Evolutionary conservation across 2,329 filamentous ascomycete genomes (phyloP), one percentile per base, ranked within the genome.

Genomic region (Lecanicillium sp.): DNA sequence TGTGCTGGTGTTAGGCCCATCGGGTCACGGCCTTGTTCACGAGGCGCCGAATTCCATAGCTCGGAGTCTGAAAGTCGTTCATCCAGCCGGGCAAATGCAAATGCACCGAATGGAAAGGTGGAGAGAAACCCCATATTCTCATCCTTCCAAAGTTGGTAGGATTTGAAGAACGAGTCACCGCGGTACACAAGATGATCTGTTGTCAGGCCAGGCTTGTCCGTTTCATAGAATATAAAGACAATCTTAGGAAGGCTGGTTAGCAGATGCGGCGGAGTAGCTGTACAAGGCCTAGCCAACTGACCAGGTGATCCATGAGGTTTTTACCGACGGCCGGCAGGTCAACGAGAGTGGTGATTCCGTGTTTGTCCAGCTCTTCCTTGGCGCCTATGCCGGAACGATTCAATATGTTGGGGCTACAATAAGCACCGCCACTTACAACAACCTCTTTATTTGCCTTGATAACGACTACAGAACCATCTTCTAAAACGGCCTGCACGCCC

Each of bases 41-140:
- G 62, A 0, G 64, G 57, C 0, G 74, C 70, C 4, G 63, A 57
- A 3, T 62, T 62, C 78, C 78, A 82, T 6, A 75, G 48, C 3
- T 66, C 59, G 1, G 70, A 69, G 46, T 75, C 62, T 33, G 65
- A 58, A 1, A 82, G 65, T 6, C 76, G 71, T 8, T 77, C 67
- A 42, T 80, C 75, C 0, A 82, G 61, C n/a, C 78, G 68, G 5
- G 76, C 71, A 47, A 68, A 83, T 9, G 69, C 75, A 37, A 81
- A 80, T 9, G 67, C 65, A 29, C 78, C 78, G 37, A 81, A 82
- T 9, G 77, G 77, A 48, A 81, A 80, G 0, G 66, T 70, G 2
- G 77, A 73, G 1, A 81, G 58, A 25, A 75, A 63, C 1, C 78
- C 78, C 3, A 64, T 62, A 48, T 77, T 77, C 36, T 72, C 65